A percentile compares a stretch with the other conserved stretches of the same genome.
phyloP scores from a whole-genome alignment of 163 green algal species.

The Scenedesmus sp. region DNA sequence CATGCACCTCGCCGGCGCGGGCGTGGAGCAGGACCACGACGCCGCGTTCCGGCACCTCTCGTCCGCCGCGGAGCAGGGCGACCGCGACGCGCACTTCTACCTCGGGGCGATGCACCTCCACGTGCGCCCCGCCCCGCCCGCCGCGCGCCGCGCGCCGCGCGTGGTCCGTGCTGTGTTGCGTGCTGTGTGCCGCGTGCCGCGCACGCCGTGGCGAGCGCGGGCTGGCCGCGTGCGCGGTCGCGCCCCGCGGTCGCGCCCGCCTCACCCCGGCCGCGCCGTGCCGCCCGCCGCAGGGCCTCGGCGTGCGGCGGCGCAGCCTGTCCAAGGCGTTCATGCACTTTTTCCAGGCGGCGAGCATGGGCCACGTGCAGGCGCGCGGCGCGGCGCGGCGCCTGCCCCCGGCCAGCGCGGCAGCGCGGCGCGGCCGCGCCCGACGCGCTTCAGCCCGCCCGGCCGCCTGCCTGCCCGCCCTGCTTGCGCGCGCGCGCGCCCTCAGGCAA shows the following conservation, averaged over 20 bases:
- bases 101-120: slow-evolving; percentile 84
- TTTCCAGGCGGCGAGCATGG: slow-evolving; percentile 19
- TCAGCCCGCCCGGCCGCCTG: too few relatives aligned
- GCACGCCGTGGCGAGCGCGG: not conserved
- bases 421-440: too few relatives aligned
- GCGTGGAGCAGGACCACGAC: slow-evolving; percentile 62
- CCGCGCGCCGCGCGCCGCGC: too few relatives aligned
- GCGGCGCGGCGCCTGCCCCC: too few relatives aligned
- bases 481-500: slow-evolving; percentile 68
- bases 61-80: slow-evolving; percentile 27
- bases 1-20: slow-evolving; percentile 82
- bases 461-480: too few relatives aligned
- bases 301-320: slow-evolving; percentile 53
- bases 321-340: slow-evolving; percentile 56
- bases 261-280: not conserved
- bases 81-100: slow-evolving; percentile 74
- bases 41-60: slow-evolving; percentile 69
- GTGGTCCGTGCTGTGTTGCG: not conserved
- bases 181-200: not conserved
- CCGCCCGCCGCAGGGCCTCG: slow-evolving; percentile 35
- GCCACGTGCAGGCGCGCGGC: not conserved
- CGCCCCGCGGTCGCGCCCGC: not conserved
- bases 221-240: not conserved
- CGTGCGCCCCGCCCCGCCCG: too few relatives aligned
- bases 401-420: too few relatives aligned